Percentiles rank a stretch among this genome's conserved stretches.
These are phyloP conservation scores for Fusarium pseudoanthophilum DNA, from an alignment of 2,329 filamentous ascomycete genomes.

Conservation along the genomic window DNA sequence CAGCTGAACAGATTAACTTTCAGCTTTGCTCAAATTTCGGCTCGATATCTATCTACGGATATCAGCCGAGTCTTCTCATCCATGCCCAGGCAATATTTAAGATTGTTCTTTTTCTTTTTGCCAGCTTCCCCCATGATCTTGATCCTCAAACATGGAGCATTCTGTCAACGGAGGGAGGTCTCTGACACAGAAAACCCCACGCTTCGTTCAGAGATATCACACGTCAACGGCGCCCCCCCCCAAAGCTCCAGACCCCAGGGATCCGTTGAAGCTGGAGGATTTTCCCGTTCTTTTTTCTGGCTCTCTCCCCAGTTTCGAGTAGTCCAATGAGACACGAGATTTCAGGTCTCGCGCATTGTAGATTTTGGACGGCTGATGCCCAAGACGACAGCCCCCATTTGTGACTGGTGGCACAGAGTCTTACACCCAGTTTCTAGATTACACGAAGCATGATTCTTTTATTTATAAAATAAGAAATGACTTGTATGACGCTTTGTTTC, in stretches of 20 bases:
- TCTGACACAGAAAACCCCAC: conserved; percentile 32
- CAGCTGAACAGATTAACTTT: not conserved
- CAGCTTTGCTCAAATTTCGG: conserved; percentile 21
- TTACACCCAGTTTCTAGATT: not conserved
- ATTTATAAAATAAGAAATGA: not conserved
- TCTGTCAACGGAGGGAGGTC: conserved; percentile 5
- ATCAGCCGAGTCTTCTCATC: conserved; percentile 14
- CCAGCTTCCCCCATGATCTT: conserved; percentile 18
- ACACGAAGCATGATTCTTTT: not conserved
- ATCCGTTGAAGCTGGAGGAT: not conserved
- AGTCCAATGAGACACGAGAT: conserved; percentile 11
- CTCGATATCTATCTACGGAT: conserved; percentile 18
- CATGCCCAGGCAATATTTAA: conserved; percentile 1
- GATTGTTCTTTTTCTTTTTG: not conserved
- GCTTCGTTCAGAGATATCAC: conserved; percentile 31
- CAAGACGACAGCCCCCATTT: conserved; percentile 16
- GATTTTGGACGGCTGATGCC: conserved; percentile 14
- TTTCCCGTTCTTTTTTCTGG: conserved; percentile 15
- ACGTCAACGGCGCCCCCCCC: conserved; percentile 35
- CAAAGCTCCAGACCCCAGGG: conserved; percentile 11
- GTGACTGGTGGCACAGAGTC: not conserved
- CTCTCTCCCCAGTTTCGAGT: conserved; percentile 12
- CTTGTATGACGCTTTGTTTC: conserved; percentile 4
- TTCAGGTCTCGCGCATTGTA: conserved; percentile 2
- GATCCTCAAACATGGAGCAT: conserved; percentile 9